Base-by-base conservation (phyloP, 345 rosid genomes). In the Syzygium aromaticum region DNA sequence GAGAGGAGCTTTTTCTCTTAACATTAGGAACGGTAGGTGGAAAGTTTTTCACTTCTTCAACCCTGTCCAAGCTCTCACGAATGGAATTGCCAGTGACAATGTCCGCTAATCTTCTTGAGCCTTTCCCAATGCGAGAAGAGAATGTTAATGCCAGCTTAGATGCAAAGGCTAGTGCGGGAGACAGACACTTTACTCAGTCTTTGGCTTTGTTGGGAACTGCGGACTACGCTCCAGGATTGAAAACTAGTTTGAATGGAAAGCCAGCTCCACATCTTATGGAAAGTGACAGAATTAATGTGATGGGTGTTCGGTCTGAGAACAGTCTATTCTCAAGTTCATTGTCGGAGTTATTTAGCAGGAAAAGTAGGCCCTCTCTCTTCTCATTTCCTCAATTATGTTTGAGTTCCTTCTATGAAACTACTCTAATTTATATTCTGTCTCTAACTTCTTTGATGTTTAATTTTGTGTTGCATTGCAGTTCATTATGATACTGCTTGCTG, bases 311-410 rank as follows among this genome's bases (percentile, higher is more conserved):
- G 92, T 90, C 93, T 89, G 98, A 95, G 91, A 96, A 95, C 91
- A 94, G 99, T 90, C 94, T 97, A 85, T 97, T 97, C 91, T 97
- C 99, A 52, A 95, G 98, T 92, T 96, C 99, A 21, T 84, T 97
- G 87, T 96, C 99, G 33, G 99, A 97, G 84, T 86, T 95, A 87
- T 94, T 95, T 89, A 95, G 87, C 87, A 88, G 92, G 88, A 95
- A 95, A 87, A 85, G 99, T 95, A 93, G 92, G 96, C 86, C 54
- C 80, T 89, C n/a, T 84, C 86, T 63, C 54, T 80, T 56, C 84
- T 64, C 59, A 73, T 73, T 84, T 63, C 38, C 64, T 46, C 73
- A 33, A 46, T 78, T 12, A 46, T 46, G 51, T 54, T 84, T 64
- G 54, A 28, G 63, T 54, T 43, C 43, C 63, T 54, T 16, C 13